Conservation (phyloP, 2,329 filamentous ascomycete species). For the Alternaria consortialis region DNA sequence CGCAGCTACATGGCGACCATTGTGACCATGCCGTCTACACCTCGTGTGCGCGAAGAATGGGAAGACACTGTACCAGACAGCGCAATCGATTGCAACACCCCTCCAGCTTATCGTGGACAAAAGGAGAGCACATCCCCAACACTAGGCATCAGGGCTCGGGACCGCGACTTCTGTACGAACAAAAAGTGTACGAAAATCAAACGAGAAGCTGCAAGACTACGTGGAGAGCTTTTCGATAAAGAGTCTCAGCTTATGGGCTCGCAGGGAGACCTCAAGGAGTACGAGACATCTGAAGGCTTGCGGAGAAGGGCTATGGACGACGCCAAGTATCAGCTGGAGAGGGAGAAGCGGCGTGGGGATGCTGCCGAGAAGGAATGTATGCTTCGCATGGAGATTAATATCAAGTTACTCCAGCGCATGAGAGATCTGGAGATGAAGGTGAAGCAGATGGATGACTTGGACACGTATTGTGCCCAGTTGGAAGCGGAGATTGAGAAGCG, state of each 20-base stretch:
- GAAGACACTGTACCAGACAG: neutral
- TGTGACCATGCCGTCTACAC: neutral
- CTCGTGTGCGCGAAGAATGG: neutral
- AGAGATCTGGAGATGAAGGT: neutral
- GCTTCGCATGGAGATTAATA: neutral
- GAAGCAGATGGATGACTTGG: neutral
- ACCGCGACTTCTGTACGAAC: neutral
- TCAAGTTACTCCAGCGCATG: neutral
- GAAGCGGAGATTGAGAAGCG: neutral
- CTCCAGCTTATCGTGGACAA: neutral
- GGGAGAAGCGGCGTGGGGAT: slow-evolving; percentile 5
- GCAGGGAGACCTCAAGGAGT: neutral
- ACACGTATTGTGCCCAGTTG: slow-evolving; percentile 6
- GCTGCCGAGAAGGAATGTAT: slow-evolving; percentile 1
- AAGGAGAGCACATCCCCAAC: neutral
- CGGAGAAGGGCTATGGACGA: neutral
- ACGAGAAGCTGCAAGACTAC: slow-evolving; percentile 5
- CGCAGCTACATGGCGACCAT: neutral
- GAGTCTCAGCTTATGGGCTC: neutral
- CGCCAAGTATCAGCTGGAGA: neutral
- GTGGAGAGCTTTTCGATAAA: slow-evolving; percentile 2
- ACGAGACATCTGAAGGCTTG: neutral
- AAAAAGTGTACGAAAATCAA: neutral
- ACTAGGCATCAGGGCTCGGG: neutral
- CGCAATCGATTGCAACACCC: neutral